phyloP scores from a whole-genome alignment of 2,329 filamentous ascomycete species.

The Xylariaceae sp. region DNA sequence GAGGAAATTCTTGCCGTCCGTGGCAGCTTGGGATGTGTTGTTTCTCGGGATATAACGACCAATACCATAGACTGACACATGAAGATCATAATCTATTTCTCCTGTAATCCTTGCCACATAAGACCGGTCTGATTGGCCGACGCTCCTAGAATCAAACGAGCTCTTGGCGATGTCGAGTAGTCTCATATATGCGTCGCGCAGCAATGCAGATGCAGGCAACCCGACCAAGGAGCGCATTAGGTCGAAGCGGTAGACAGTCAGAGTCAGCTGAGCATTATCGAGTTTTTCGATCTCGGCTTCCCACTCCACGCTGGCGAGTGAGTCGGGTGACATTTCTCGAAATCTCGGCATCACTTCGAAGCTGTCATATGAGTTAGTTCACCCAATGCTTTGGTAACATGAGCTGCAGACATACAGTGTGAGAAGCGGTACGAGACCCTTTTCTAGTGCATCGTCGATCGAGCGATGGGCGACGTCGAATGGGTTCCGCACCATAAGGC shows the following conservation, averaged over 20 bases:
- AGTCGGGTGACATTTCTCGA: slow-evolving; percentile 18
- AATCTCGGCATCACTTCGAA: slow-evolving; percentile 24
- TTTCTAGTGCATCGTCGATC: slow-evolving; percentile 18
- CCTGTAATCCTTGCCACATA: slow-evolving; percentile 13
- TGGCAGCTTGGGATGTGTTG: slow-evolving; percentile 6
- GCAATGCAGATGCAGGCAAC: slow-evolving; percentile 9
- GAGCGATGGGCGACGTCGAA: slow-evolving; percentile 17
- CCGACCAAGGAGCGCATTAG: slow-evolving; percentile 12
- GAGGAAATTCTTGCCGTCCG: slow-evolving; percentile 18
- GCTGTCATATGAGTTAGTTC: slow-evolving; percentile 17
- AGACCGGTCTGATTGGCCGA: slow-evolving; percentile 7
- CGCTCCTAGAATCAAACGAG: slow-evolving; percentile 2
- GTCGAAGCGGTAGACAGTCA: slow-evolving; percentile 18
- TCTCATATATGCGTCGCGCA: slow-evolving; percentile 19
- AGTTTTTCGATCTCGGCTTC: slow-evolving; percentile 23
- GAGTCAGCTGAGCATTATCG: slow-evolving; percentile 16
- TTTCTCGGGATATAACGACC: slow-evolving; percentile 14
- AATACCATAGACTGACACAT: slow-evolving; percentile 25
- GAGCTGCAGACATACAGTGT: slow-evolving; percentile 21
- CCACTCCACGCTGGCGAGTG: slow-evolving; percentile 20
- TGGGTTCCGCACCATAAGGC: slow-evolving; percentile 12
- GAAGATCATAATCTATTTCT: slow-evolving; percentile 26
- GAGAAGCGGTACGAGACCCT: slow-evolving; percentile 13
- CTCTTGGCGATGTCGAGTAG: slow-evolving; percentile 15
- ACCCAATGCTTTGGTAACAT: neutral